Evolutionary conservation across 2,329 filamentous ascomycete genomes (phyloP).

Genomic region (Hymenoscyphus repandus): DNA sequence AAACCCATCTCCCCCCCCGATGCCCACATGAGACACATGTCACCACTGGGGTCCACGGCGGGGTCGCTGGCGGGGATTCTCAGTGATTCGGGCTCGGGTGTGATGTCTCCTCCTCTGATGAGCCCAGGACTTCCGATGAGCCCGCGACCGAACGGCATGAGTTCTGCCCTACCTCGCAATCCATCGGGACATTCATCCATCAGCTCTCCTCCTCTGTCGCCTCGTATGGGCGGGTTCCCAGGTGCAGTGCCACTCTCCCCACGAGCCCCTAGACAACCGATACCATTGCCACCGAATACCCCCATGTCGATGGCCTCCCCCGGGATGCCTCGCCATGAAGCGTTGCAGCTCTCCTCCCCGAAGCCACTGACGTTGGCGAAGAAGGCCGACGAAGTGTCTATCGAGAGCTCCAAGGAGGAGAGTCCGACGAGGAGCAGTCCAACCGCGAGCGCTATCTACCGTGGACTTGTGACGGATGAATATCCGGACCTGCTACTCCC

Average conservation of each 20-base stretch:
- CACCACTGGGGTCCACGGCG: slow-evolving; percentile 33
- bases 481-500: slow-evolving; percentile 81
- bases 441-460: slow-evolving; percentile 56
- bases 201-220: slow-evolving; percentile 64
- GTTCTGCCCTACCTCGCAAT: slow-evolving; percentile 53
- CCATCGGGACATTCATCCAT: slow-evolving; percentile 39
- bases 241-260: slow-evolving; percentile 59
- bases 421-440: slow-evolving; percentile 27
- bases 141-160: slow-evolving; percentile 53
- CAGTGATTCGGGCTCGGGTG: slow-evolving; percentile 30
- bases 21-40: slow-evolving; percentile 29
- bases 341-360: slow-evolving; percentile 35
- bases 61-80: slow-evolving; percentile 51
- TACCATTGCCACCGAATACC: slow-evolving; percentile 66
- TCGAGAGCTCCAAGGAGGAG: slow-evolving; percentile 20
- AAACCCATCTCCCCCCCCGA: slow-evolving; percentile 30
- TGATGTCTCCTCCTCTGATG: slow-evolving; percentile 41
- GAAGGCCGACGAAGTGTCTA: slow-evolving; percentile 25
- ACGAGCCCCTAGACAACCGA: slow-evolving; percentile 66
- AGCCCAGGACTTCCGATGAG: slow-evolving; percentile 58
- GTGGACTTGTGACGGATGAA: slow-evolving; percentile 75
- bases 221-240: slow-evolving; percentile 43
- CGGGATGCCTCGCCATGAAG: slow-evolving; percentile 29
- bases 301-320: slow-evolving; percentile 56
- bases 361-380: slow-evolving; percentile 38